Base-by-base conservation (phyloP, 2,329 filamentous ascomycete genomes). In the Nannizziopsis barbatae region DNA sequence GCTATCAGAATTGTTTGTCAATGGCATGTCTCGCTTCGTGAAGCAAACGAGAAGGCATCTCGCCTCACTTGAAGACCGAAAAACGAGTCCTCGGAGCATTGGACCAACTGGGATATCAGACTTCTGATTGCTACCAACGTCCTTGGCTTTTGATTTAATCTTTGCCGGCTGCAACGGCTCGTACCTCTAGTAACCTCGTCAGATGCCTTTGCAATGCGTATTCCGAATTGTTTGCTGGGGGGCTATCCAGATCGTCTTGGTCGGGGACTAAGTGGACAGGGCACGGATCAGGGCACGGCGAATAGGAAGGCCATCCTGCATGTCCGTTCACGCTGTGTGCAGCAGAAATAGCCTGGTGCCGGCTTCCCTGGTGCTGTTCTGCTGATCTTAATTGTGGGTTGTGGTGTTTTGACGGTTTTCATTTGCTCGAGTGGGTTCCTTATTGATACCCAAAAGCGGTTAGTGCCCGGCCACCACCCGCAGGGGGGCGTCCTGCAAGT, bases 361-460 rank as follows among this genome's bases (percentile, higher is more conserved):
- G 37, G 32, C 14, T 3, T 33, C 41, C 40, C 45, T 50, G 42
- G 35, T 45, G n/a, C 27, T 37, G 14, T 42, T 32, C 27, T 44
- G 39, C 40, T 49, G 47, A 49, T 49, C 47, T 9, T n/a, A 38
- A 33, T 15, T 11, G 18, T 15, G 22, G 30, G 27, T 40, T 31
- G 22, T 32, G 44, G 2, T 38, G 12, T 27, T 31, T 40, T 22
- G 35, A 33, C 36, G 20, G 20, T 14, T 46, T 22, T 38, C 44
- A 46, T 46, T 45, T 46, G 44, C 35, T 30, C 46, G 37, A 15
- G 31, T n/a, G 12, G 30, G 32, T 37, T 30, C 37, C 40, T 45
- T 52, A 52, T 52, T 52, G 51, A 52, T 50, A 52, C 51, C 51
- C 51, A 43, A 47, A 52, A 47, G 43, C 43, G 51, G 51, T 48